Conservation (phyloP, 2,329 filamentous ascomycete genomes). For the Podosphaera aphanis region DNA sequence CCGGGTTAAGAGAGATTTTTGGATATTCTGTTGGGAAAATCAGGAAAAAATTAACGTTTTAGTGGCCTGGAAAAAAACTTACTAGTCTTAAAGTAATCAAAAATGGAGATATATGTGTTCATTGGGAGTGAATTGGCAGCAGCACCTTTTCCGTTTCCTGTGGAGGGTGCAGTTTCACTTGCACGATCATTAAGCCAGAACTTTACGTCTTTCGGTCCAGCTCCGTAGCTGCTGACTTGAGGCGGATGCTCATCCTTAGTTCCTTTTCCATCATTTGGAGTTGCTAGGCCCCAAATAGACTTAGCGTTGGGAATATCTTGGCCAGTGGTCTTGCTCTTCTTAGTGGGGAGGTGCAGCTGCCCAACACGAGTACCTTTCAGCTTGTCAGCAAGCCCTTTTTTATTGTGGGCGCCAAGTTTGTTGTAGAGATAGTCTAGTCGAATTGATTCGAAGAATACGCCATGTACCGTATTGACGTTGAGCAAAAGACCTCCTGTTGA, state of each 20-base stretch:
- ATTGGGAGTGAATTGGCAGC: neutral
- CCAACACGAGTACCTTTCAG: conserved; percentile 1
- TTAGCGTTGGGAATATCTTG: conserved; percentile 2
- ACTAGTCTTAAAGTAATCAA: conserved; percentile 27
- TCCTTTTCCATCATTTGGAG: neutral
- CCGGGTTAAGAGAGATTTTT: conserved; percentile 15
- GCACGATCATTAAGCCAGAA: conserved; percentile 1
- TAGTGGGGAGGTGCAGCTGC: neutral
- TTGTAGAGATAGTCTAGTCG: conserved; percentile 1
- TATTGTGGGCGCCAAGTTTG: neutral
- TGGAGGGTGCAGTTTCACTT: neutral
- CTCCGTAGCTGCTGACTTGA: conserved; percentile 1
- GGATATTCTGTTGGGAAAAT: conserved; percentile 3
- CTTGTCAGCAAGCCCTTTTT: neutral
- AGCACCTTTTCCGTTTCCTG: neutral
- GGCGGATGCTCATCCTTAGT: conserved; percentile 1
- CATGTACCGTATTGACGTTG: conserved; percentile 2
- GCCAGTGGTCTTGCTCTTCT: conserved; percentile 1
- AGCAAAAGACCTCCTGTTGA: conserved; percentile 1
- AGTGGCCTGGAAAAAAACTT: too few relatives aligned
- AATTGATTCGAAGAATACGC: conserved; percentile 1
- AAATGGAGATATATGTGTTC: conserved; percentile 26
- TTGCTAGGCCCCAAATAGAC: conserved; percentile 2
- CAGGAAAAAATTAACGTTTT: too few relatives aligned
- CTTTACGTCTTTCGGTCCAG: conserved; percentile 2